Evolutionary conservation across 2,329 filamentous ascomycete genomes (phyloP).

Genomic region (Coniochaeta ligniaria): DNA sequence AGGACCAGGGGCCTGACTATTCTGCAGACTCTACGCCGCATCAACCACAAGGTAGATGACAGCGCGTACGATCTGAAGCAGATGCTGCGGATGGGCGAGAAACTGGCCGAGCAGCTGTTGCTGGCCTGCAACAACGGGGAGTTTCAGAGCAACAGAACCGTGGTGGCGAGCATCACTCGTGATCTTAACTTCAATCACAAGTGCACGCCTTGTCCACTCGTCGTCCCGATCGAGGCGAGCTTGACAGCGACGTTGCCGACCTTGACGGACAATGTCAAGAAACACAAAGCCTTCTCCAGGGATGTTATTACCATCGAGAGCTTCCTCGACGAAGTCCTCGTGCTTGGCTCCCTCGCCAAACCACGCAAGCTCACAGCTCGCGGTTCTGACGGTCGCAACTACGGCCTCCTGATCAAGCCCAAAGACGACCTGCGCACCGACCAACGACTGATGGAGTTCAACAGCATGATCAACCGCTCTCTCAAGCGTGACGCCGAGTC

Average conservation of each 20-base stretch:
- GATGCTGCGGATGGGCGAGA: constrained; percentile 73
- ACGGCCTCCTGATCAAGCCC: constrained; percentile 91
- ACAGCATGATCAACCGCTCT: constrained; percentile 93
- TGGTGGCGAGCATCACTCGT: constrained; percentile 63
- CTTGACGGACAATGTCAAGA: constrained; percentile 62
- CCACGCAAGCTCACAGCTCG: constrained; percentile 83
- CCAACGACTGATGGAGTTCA: constrained; percentile 98
- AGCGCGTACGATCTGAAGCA: constrained; percentile 54
- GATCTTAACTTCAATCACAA: constrained; percentile 82
- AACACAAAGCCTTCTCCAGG: constrained; percentile 79
- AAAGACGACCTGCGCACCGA: constrained; percentile 98
- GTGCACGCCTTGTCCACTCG: constrained; percentile 73
- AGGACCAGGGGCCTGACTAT: constrained; percentile 44
- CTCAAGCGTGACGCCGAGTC: constrained; percentile 88
- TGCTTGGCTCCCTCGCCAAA: constrained; percentile 85
- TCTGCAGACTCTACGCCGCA: constrained; percentile 38
- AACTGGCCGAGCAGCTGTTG: constrained; percentile 74
- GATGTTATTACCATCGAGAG: constrained; percentile 76
- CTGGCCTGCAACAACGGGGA: constrained; percentile 69
- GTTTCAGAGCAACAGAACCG: constrained; percentile 62
- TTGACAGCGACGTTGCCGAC: constrained; percentile 76
- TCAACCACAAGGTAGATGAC: constrained; percentile 44
- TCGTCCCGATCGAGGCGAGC: constrained; percentile 81
- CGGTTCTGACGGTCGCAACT: constrained; percentile 81
- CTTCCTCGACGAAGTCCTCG: constrained; percentile 82